Conservation (phyloP, 306 rosid species). For the Cercis canadensis region DNA sequence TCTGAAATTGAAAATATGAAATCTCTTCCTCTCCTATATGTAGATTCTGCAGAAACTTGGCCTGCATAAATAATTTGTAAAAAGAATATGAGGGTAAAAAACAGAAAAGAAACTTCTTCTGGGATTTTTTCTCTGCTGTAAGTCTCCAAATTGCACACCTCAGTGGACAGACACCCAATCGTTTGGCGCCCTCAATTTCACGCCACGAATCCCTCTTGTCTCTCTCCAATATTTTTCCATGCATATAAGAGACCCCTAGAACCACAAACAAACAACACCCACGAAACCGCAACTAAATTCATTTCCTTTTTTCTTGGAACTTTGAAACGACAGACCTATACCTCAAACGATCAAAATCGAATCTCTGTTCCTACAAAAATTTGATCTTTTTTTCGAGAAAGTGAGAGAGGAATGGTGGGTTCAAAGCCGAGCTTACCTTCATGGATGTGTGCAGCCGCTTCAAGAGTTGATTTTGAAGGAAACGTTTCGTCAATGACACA, state of each 20-base stretch:
- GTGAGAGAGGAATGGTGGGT: slow-evolving; percentile 43
- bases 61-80: too few species aligned
- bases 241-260: slow-evolving; percentile 15
- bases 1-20: too few species aligned
- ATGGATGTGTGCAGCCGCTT: slow-evolving; percentile 51
- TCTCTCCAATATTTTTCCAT: neutral
- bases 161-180: neutral
- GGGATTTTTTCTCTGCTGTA: neutral
- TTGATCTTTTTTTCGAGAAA: neutral
- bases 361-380: neutral
- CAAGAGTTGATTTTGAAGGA: slow-evolving; percentile 50
- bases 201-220: slow-evolving; percentile 62
- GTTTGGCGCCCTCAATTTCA: slow-evolving; percentile 58
- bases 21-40: too few species aligned
- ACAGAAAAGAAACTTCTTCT: too few species aligned
- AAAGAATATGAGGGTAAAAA: too few species aligned
- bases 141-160: neutral
- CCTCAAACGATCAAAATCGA: neutral
- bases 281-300: neutral
- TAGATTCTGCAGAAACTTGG: too few species aligned
- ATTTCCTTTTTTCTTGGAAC: neutral
- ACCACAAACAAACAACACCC: neutral
- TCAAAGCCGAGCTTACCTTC: slow-evolving; percentile 51
- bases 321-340: neutral
- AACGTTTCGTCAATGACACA: slow-evolving; percentile 44